Evolutionary conservation across 2,329 filamentous ascomycete genomes (phyloP).

Genomic region (Ilyonectria robusta): DNA sequence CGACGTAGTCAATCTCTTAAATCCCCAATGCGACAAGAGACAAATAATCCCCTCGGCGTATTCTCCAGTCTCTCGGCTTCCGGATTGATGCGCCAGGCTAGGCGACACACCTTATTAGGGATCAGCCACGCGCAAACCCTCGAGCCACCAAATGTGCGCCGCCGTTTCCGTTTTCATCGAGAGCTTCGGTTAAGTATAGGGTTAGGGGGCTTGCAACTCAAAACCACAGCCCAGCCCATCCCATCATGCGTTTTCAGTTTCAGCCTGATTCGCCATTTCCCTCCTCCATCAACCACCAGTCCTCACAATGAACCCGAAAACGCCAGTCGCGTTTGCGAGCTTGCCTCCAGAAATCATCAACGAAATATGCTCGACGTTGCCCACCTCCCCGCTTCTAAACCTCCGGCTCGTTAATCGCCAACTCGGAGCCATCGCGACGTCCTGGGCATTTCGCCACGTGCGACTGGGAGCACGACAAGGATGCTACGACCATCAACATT

Average conservation of each 20-base stretch:
- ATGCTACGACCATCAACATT: slow-evolving; percentile 13
- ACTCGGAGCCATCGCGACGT: slow-evolving; percentile 16
- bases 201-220: neutral
- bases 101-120: too few relatives aligned
- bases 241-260: neutral
- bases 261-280: too few relatives aligned
- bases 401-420: slow-evolving; percentile 30
- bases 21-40: neutral
- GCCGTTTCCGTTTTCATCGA: slow-evolving; percentile 1
- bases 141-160: neutral
- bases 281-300: neutral
- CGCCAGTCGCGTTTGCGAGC: neutral
- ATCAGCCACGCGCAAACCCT: too few relatives aligned
- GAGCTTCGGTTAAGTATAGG: neutral
- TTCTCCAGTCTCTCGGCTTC: too few relatives aligned
- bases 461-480: slow-evolving; percentile 20
- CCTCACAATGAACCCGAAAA: slow-evolving; percentile 8
- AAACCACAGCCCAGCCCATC: neutral
- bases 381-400: slow-evolving; percentile 13
- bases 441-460: slow-evolving; percentile 23
- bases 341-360: slow-evolving; percentile 18
- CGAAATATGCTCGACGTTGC: slow-evolving; percentile 8
- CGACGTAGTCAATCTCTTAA: neutral
- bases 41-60: neutral
- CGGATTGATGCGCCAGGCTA: too few relatives aligned